Conservation (phyloP, 192 early-diverging fungal genomes). For the Pecoramyces ruminantium region DNA sequence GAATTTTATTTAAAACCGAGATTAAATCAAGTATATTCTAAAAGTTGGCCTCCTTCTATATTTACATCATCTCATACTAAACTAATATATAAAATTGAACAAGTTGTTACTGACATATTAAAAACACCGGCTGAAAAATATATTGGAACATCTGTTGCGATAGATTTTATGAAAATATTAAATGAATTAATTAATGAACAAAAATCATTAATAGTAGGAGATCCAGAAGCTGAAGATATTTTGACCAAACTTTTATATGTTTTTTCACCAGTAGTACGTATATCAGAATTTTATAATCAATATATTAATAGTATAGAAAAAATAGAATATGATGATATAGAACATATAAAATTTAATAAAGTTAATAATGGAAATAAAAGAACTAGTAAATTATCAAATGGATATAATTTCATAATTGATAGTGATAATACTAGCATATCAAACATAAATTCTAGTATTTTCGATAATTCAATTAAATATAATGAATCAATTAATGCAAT, state of each 20-base stretch:
- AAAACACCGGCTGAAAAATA: slow-evolving; percentile 27
- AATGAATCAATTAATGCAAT: no score
- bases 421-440: background rate
- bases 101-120: slow-evolving; percentile 26
- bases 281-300: slow-evolving; percentile 32
- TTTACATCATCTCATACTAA: slow-evolving; percentile 34
- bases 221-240: slow-evolving; percentile 39
- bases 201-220: slow-evolving; percentile 29
- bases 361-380: background rate
- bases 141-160: slow-evolving; percentile 21
- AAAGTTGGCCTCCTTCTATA: slow-evolving; percentile 43
- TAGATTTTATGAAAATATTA: slow-evolving; percentile 38
- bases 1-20: background rate
- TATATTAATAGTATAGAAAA: background rate
- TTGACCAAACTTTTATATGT: slow-evolving; percentile 37
- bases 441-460: background rate
- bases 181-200: slow-evolving; percentile 38
- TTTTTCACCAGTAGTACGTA: slow-evolving; percentile 36
- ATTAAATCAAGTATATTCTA: slow-evolving; percentile 28
- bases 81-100: slow-evolving; percentile 30
- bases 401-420: background rate
- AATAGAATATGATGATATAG: background rate
- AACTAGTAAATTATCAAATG: background rate
- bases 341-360: background rate
- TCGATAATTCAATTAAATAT: background rate